phyloP scores from a whole-genome alignment of 176 grass and related monocot species.

The Musa troglodytarum region DNA sequence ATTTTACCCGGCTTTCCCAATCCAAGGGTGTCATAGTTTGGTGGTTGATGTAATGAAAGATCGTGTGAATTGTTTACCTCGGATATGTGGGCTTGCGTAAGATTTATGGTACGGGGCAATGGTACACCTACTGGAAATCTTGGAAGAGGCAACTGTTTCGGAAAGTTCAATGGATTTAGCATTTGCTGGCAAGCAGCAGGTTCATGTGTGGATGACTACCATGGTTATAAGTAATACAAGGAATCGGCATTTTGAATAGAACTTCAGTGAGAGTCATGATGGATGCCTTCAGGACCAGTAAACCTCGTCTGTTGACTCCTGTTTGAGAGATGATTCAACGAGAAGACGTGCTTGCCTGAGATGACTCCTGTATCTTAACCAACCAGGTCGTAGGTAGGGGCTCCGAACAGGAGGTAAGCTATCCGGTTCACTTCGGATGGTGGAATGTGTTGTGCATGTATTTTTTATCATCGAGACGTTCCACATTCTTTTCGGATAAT shows the following conservation, averaged over 20 bases:
- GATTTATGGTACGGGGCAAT: slow-evolving; percentile 53
- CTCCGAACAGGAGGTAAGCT: slow-evolving; percentile 22
- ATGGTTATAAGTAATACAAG: slow-evolving; percentile 34
- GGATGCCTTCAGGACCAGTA: slow-evolving; percentile 33
- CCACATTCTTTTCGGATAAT: slow-evolving; percentile 23
- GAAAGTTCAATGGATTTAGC: slow-evolving; percentile 44
- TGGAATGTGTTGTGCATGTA: slow-evolving; percentile 38
- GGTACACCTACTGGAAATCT: slow-evolving; percentile 55
- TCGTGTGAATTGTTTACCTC: slow-evolving; percentile 71
- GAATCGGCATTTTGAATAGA: slow-evolving; percentile 48
- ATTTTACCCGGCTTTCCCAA: slow-evolving; percentile 59
- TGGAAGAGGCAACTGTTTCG: slow-evolving; percentile 26
- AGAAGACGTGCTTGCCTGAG: slow-evolving; percentile 45
- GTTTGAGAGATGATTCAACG: slow-evolving; percentile 20
- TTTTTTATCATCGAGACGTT: slow-evolving; percentile 44
- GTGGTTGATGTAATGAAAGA: slow-evolving; percentile 58
- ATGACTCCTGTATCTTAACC: slow-evolving; percentile 40
- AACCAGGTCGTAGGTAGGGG: slow-evolving; percentile 14
- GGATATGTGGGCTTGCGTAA: slow-evolving; percentile 45
- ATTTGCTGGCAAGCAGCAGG: slow-evolving; percentile 44
- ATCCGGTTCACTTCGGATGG: slow-evolving; percentile 28
- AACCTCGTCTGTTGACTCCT: slow-evolving; percentile 47
- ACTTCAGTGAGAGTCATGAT: slow-evolving; percentile 45
- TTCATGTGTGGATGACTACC: slow-evolving; percentile 35
- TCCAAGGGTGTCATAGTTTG: slow-evolving; percentile 57